These are phyloP conservation scores for Clarireedia paspali DNA, from an alignment of 2,329 filamentous ascomycete species.

Conservation along the genomic window DNA sequence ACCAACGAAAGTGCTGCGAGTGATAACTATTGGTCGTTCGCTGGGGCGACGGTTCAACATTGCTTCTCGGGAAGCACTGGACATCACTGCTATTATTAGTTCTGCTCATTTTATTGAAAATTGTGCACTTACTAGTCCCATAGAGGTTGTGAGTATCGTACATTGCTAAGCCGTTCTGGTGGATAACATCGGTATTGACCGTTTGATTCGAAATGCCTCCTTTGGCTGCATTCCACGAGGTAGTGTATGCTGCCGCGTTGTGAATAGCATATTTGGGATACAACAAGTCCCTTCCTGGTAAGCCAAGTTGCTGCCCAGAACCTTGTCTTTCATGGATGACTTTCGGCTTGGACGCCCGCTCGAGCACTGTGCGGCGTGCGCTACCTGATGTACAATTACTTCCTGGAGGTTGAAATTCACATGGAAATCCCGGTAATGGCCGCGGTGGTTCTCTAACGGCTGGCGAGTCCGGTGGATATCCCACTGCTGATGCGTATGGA, in stretches of 20 bases:
- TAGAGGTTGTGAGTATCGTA: constrained; percentile 76
- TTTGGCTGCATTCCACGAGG: constrained; percentile 35
- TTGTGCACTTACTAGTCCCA: constrained; percentile 45
- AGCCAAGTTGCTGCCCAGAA: constrained; percentile 42
- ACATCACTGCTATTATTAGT: constrained; percentile 50
- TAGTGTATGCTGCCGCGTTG: constrained; percentile 48
- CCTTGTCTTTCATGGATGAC: constrained; percentile 11
- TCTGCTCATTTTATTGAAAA: constrained; percentile 1
- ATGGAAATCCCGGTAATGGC: constrained; percentile 60
- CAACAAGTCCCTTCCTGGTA: constrained; percentile 56
- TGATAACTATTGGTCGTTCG: constrained; percentile 63
- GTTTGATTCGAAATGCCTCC: constrained; percentile 49
- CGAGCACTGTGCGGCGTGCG: constrained; percentile 9
- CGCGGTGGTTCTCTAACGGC: constrained; percentile 56
- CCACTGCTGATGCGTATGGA: constrained; percentile 32
- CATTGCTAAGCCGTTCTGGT: constrained; percentile 58
- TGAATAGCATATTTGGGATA: constrained; percentile 58
- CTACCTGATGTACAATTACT: constrained; percentile 29
- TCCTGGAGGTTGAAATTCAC: constrained; percentile 54
- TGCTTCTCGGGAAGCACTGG: constrained; percentile 51
- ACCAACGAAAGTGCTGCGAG: constrained; percentile 68
- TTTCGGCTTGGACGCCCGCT: neutral
- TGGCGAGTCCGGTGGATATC: constrained; percentile 53
- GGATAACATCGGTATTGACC: constrained; percentile 59
- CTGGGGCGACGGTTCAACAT: constrained; percentile 59